phyloP scores from a whole-genome alignment of 306 rosid genomes.

The Rosa multiflora region DNA sequence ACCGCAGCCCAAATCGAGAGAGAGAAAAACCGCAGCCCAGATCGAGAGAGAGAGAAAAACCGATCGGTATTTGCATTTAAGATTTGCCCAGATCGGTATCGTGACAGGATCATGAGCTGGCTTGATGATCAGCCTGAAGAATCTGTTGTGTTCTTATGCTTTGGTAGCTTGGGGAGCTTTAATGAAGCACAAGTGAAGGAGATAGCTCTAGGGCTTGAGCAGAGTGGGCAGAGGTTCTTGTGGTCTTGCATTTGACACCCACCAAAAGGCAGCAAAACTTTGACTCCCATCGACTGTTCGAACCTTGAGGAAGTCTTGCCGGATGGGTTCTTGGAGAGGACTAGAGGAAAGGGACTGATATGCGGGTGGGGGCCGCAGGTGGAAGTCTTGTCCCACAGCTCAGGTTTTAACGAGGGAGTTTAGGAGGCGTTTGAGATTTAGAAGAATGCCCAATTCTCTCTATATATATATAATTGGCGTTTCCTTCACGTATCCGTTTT shows the following conservation, averaged over 20 bases:
- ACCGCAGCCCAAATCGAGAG: too few relatives aligned
- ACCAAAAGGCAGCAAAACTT: conserved; percentile 6
- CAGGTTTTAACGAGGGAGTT: too few relatives aligned
- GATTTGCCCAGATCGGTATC: not conserved
- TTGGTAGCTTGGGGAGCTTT: conserved; percentile 65
- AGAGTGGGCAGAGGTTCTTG: conserved; percentile 50
- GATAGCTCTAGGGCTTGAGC: conserved; percentile 48
- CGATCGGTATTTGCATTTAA: too few relatives aligned
- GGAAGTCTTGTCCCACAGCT: too few relatives aligned
- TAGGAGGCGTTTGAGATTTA: too few relatives aligned
- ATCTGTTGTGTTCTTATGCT: conserved; percentile 57
- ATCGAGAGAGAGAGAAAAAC: too few relatives aligned
- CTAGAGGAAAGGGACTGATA: conserved; percentile 44
- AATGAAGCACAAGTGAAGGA: conserved; percentile 51
- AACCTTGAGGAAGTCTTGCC: too few relatives aligned
- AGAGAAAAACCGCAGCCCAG: too few relatives aligned
- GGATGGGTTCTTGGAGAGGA: conserved; percentile 60
- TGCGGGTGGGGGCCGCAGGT: conserved; percentile 66
- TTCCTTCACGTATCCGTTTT: too few relatives aligned
- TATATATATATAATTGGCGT: too few relatives aligned
- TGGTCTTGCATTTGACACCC: conserved; percentile 45
- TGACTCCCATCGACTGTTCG: too few relatives aligned
- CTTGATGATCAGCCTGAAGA: conserved; percentile 48
- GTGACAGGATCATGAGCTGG: conserved; percentile 48
- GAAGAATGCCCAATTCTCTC: too few relatives aligned